Evolutionary conservation across 2,329 filamentous ascomycete species (phyloP).

Genomic region (Phaeosphaeria sp.): DNA sequence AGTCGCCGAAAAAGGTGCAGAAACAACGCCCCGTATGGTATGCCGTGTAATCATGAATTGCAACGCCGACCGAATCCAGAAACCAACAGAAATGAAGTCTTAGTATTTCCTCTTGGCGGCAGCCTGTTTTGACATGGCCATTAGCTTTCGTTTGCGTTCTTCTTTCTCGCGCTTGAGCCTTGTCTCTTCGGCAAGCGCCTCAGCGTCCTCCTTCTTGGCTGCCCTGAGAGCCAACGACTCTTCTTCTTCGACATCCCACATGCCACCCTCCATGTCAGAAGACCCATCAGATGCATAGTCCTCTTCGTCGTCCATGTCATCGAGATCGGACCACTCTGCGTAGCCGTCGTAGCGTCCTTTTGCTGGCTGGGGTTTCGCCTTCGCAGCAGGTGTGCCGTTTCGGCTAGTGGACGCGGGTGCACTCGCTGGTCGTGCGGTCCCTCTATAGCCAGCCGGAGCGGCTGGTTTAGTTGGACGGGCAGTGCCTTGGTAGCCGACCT

Average conservation of each 20-base stretch:
- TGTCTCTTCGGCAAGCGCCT: constrained; percentile 66
- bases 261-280: constrained; percentile 80
- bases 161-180: constrained; percentile 44
- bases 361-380: constrained; percentile 36
- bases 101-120: constrained; percentile 41
- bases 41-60: constrained; percentile 36
- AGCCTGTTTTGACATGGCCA: constrained; percentile 36
- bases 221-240: constrained; percentile 68
- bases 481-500: constrained; percentile 57
- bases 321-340: constrained; percentile 48
- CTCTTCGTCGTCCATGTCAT: constrained; percentile 63
- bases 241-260: constrained; percentile 76
- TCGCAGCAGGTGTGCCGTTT: constrained; percentile 31
- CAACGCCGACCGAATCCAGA: constrained; percentile 27
- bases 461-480: constrained; percentile 51
- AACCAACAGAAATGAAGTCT: neutral
- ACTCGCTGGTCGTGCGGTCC: constrained; percentile 41
- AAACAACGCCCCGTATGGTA: constrained; percentile 34
- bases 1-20: constrained; percentile 27
- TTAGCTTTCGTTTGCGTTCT: constrained; percentile 44
- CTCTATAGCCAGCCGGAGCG: constrained; percentile 46
- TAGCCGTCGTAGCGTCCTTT: constrained; percentile 49
- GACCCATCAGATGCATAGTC: constrained; percentile 70
- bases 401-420: constrained; percentile 31
- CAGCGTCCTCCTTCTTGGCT: constrained; percentile 72